Evolutionary conservation across 139 green algal species (phyloP).

Genomic region (Edaphochlamys debaryana): DNA sequence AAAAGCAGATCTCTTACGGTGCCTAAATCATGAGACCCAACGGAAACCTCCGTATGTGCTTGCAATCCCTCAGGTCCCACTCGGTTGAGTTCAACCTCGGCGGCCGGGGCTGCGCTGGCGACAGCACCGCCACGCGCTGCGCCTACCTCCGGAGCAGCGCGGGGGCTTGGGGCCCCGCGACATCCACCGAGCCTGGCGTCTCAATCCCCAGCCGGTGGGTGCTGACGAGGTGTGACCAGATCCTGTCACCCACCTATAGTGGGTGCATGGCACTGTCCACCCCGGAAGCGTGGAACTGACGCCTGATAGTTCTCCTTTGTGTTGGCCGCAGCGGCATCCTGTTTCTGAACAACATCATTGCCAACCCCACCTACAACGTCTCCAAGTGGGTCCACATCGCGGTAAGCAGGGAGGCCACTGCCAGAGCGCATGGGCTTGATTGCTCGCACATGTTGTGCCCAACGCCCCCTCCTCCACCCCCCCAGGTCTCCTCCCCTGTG

Average conservation of each 20-base stretch:
- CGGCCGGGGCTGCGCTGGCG: background rate
- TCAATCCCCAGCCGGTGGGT: conserved; percentile 9
- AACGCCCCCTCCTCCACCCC: background rate
- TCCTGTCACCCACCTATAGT: no score
- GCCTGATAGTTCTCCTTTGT: no score
- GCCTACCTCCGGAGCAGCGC: background rate
- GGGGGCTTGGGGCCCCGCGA: conserved; percentile 23
- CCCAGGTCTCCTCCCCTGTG: background rate
- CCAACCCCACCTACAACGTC: background rate
- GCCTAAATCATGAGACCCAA: no score
- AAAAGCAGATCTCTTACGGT: background rate
- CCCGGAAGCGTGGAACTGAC: no score
- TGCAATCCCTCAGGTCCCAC: background rate
- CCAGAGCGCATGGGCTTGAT: background rate
- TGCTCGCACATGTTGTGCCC: background rate
- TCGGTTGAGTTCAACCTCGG: background rate
- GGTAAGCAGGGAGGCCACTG: no score
- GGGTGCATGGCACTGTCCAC: no score
- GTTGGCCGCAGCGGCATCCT: no score
- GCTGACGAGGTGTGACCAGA: no score
- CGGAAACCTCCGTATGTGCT: no score
- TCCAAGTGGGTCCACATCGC: background rate
- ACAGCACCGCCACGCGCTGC: background rate
- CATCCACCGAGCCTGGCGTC: background rate
- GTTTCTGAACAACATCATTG: conserved; percentile 33